phyloP scores from a whole-genome alignment of 148 eudicot genomes.

The Cornus florida region DNA sequence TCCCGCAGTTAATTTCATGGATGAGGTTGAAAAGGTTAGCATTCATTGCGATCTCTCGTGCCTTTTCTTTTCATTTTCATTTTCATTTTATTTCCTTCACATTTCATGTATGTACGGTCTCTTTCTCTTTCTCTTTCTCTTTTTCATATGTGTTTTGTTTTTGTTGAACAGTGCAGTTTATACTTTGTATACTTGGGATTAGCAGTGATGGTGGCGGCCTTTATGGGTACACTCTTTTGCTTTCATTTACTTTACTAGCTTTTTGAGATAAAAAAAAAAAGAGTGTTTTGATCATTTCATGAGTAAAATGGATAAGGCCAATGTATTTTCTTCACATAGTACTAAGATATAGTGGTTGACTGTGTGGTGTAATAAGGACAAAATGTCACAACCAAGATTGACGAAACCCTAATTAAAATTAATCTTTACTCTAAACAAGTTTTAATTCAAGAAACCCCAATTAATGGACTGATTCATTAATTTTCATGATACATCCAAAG shows the following conservation, averaged over 20 bases:
- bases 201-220: slow-evolving; percentile 72
- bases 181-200: slow-evolving; percentile 86
- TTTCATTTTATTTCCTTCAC: neutral
- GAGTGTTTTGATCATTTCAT: neutral
- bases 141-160: slow-evolving; percentile 14
- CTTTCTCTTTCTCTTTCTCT: neutral
- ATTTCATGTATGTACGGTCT: neutral
- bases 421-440: neutral
- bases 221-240: slow-evolving; percentile 64
- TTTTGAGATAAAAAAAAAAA: slow-evolving; percentile 3
- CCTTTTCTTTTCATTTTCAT: neutral
- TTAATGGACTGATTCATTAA: too few species aligned
- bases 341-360: neutral
- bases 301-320: neutral
- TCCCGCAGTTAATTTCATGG: slow-evolving; percentile 55
- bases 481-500: too few species aligned
- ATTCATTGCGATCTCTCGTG: neutral
- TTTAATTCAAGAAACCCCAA: too few species aligned
- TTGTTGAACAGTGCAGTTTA: slow-evolving; percentile 73
- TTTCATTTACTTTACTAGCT: slow-evolving; percentile 6
- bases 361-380: neutral
- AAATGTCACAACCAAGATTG: neutral
- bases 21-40: slow-evolving; percentile 70
- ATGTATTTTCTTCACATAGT: neutral
- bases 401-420: neutral